phyloP scores from a whole-genome alignment of 306 rosid genomes.

The Carpinus viminea region DNA sequence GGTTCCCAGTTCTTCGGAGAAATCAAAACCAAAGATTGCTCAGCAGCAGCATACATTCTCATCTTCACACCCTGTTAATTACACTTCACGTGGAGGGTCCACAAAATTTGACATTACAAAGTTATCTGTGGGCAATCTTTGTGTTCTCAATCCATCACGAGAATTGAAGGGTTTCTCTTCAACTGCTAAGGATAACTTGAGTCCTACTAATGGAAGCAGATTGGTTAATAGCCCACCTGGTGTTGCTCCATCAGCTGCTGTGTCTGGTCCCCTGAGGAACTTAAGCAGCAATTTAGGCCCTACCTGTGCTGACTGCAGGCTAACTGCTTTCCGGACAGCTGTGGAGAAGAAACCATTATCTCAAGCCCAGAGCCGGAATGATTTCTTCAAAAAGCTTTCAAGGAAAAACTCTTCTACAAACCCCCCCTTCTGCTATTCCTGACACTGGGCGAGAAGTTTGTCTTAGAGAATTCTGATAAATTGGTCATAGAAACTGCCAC shows the following conservation, averaged over 20 bases:
- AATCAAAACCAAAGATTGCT: constrained; percentile 32
- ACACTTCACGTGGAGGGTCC: constrained; percentile 19
- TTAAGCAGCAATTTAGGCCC: constrained; percentile 23
- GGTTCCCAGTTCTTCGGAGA: constrained; percentile 32
- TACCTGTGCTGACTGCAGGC: constrained; percentile 1
- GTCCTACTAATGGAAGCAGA: constrained; percentile 30
- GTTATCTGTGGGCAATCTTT: constrained; percentile 17
- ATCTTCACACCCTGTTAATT: constrained; percentile 12
- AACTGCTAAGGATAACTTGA: constrained; percentile 26
- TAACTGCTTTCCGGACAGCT: constrained; percentile 18
- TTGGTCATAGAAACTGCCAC: constrained; percentile 1
- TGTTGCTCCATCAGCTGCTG: constrained; percentile 20
- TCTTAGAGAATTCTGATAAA: constrained; percentile 16
- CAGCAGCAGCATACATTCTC: constrained; percentile 25
- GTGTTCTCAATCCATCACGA: constrained; percentile 17
- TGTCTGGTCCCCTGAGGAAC: constrained; percentile 17
- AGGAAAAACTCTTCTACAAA: constrained; percentile 28
- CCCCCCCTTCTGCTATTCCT: constrained; percentile 3
- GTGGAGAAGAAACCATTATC: constrained; percentile 31
- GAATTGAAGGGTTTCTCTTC: constrained; percentile 31
- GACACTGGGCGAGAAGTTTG: constrained; percentile 5
- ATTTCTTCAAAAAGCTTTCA: constrained; percentile 38
- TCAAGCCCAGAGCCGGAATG: constrained; percentile 41
- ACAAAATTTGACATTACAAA: constrained; percentile 25
- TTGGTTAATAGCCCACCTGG: constrained; percentile 15